These are phyloP conservation scores for Elongisporangium anandrum DNA, from an alignment of 352 stramenopile genomes.

Conservation along the genomic window DNA sequence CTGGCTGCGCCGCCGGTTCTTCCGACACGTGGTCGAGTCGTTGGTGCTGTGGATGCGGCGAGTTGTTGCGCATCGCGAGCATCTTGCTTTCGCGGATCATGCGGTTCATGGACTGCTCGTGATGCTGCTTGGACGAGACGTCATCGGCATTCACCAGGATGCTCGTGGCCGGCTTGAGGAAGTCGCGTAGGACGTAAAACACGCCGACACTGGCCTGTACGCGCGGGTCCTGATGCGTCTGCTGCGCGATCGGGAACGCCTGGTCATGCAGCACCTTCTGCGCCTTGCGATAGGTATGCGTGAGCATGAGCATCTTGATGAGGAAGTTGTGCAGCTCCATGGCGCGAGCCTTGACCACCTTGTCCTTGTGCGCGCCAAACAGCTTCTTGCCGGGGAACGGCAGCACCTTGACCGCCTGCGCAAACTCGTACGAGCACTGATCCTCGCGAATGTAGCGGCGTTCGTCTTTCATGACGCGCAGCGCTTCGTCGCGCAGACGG, in stretches of 20 bases:
- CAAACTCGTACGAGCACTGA: slow-evolving; percentile 38
- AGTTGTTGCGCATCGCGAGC: slow-evolving; percentile 40
- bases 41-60: slow-evolving; percentile 10
- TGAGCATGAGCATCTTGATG: slow-evolving; percentile 66
- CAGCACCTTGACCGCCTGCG: slow-evolving; percentile 23
- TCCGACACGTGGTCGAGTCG: slow-evolving; percentile 1
- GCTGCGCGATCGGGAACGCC: no score
- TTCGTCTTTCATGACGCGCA: slow-evolving; percentile 59
- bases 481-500: slow-evolving; percentile 60
- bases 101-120: slow-evolving; percentile 21
- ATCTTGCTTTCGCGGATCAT: slow-evolving; percentile 75
- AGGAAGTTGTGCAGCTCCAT: slow-evolving; percentile 74
- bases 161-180: slow-evolving; percentile 45
- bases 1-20: slow-evolving; percentile 9
- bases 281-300: slow-evolving; percentile 69
- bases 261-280: slow-evolving; percentile 60
- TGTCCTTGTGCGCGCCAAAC: slow-evolving; percentile 64
- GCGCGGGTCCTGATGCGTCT: slow-evolving; percentile 14
- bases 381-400: slow-evolving; percentile 58
- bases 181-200: slow-evolving; percentile 67
- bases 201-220: slow-evolving; percentile 53
- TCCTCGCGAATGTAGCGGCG: slow-evolving; percentile 42
- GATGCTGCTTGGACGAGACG: slow-evolving; percentile 15
- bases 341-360: slow-evolving; percentile 67
- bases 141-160: neutral